Percentiles rank a stretch among this genome's conserved stretches.
Conservation (phyloP, 495 filamentous ascomycete genomes). For the Trichocladium antarcticum region DNA sequence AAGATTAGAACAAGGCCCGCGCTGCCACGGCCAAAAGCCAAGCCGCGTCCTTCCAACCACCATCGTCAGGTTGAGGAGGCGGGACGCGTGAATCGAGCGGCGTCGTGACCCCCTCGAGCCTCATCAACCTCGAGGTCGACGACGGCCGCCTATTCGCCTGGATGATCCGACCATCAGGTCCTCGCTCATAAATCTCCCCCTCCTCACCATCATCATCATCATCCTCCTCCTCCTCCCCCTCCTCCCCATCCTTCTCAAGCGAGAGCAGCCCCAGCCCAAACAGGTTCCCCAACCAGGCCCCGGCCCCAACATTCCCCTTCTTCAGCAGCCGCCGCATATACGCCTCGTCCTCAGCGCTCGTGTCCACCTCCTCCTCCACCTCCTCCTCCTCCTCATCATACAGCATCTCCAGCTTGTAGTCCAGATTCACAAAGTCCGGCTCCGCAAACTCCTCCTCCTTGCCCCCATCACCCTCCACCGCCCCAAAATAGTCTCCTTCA, state of each 20-base stretch:
- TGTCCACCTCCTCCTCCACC: constrained; percentile 28
- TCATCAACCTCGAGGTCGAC: neutral
- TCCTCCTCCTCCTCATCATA: constrained; percentile 20
- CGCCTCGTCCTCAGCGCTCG: constrained; percentile 38
- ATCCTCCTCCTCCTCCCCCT: constrained; percentile 36
- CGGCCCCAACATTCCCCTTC: constrained; percentile 56
- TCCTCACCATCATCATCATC: constrained; percentile 32
- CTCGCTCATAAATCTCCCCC: too few relatives aligned
- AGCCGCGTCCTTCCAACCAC: neutral
- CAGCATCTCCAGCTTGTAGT: constrained; percentile 37
- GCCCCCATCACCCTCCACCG: constrained; percentile 6
- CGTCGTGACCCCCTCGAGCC: neutral
- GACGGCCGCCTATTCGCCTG: neutral
- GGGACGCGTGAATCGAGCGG: constrained; percentile 9
- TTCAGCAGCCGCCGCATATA: constrained; percentile 43
- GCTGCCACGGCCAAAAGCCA: neutral
- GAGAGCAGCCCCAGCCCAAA: constrained; percentile 70
- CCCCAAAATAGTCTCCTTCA: neutral
- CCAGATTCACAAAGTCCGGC: constrained; percentile 50
- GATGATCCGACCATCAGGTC: too few relatives aligned
- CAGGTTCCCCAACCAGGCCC: constrained; percentile 61
- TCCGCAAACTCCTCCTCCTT: constrained; percentile 34
- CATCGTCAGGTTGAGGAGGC: neutral
- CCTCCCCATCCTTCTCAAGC: constrained; percentile 48
- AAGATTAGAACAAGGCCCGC: neutral